A percentile compares a stretch with the other conserved stretches of the same genome.
These are phyloP conservation scores for Brachypodium distachyon DNA, from an alignment of 202 grass and related monocot genomes.

Conservation along the genomic window DNA sequence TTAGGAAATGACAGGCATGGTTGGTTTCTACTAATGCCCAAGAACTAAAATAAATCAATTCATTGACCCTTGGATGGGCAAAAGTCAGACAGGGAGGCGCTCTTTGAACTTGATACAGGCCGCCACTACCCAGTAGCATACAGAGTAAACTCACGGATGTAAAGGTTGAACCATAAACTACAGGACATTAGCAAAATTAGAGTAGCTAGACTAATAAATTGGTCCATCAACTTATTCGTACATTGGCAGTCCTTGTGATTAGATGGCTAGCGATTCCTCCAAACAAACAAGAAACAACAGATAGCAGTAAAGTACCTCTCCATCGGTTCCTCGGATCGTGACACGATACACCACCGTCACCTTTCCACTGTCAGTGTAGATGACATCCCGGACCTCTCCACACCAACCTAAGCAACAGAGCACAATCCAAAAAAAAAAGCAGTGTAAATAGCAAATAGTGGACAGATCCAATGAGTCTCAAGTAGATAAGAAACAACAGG, in stretches of 20 bases:
- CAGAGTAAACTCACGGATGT: neutral
- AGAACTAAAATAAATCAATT: neutral
- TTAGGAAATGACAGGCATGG: neutral
- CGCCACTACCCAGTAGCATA: neutral
- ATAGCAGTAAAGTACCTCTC: constrained; percentile 45
- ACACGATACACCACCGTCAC: constrained; percentile 82
- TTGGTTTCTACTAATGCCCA: neutral
- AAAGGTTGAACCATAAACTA: neutral
- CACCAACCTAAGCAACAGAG: constrained; percentile 64
- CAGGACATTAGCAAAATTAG: neutral
- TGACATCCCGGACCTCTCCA: constrained; percentile 85
- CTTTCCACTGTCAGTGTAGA: constrained; percentile 49
- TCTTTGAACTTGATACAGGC: neutral
- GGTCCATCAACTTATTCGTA: neutral
- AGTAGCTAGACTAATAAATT: neutral
- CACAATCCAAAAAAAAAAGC: neutral
- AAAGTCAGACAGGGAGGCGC: neutral
- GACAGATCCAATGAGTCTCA: neutral
- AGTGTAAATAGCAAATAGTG: neutral
- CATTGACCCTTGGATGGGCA: neutral
- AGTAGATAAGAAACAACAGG: neutral
- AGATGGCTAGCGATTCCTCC: neutral
- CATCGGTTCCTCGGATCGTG: constrained; percentile 74
- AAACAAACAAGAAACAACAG: neutral
- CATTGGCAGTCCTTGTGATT: neutral